Percentiles rank a stretch among this genome's conserved stretches.
Evolutionary conservation across 2,329 filamentous ascomycete genomes (phyloP).

Genomic region (Podosphaera fusca): DNA sequence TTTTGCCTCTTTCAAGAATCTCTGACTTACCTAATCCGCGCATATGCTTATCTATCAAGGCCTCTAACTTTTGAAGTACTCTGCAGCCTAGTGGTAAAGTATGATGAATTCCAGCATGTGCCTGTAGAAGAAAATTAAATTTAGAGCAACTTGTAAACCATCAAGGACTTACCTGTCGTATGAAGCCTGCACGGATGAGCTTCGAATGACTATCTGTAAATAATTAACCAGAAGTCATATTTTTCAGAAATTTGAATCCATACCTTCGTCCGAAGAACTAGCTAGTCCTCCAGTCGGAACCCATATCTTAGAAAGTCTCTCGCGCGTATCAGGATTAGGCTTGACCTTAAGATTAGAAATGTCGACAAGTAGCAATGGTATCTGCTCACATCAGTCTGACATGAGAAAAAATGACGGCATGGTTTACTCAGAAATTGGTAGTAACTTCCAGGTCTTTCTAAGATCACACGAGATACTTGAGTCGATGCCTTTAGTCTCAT

Average conservation of each 20-base stretch:
- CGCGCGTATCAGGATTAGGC: conserved; percentile 26
- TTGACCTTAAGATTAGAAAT: not conserved
- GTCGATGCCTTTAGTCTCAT: not conserved
- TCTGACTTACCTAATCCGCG: conserved; percentile 34
- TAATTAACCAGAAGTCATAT: not conserved
- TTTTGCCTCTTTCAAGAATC: not conserved
- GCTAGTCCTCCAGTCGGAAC: conserved; percentile 49
- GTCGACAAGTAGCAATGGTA: not conserved
- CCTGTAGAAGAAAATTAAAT: conserved; percentile 21
- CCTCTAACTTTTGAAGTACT: conserved; percentile 73
- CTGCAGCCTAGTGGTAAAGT: conserved; percentile 67
- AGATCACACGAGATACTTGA: too few species aligned
- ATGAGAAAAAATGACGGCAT: not conserved
- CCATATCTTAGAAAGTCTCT: conserved; percentile 55
- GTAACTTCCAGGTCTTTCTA: not conserved
- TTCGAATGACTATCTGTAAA: conserved; percentile 37
- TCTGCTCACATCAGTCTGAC: not conserved
- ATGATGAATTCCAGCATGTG: conserved; percentile 80
- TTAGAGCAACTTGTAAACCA: not conserved
- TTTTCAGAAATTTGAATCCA: not conserved
- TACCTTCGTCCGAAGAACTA: conserved; percentile 30
- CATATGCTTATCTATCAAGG: conserved; percentile 79
- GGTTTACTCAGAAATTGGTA: not conserved
- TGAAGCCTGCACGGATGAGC: conserved; percentile 46
- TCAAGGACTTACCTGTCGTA: conserved; percentile 37